phyloP scores from a whole-genome alignment of 2,329 filamentous ascomycete species.

The Aspergillus pseudoterreus region DNA sequence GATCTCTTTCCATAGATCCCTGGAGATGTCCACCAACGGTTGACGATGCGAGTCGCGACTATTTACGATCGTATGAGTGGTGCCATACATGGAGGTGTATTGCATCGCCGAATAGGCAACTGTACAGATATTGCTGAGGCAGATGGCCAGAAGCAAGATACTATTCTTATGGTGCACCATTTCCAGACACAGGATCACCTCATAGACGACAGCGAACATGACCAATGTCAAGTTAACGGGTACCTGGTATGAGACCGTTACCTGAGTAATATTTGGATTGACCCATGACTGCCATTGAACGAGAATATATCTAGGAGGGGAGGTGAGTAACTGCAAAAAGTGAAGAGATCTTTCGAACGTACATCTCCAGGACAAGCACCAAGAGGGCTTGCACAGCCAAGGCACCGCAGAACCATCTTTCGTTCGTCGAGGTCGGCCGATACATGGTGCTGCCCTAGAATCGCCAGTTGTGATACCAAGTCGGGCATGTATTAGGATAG shows the following conservation, averaged over 20 bases:
- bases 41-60: background rate
- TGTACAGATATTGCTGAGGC: constrained; percentile 11
- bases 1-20: constrained; percentile 11
- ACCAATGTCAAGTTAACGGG: background rate
- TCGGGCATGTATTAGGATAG: background rate
- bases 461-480: background rate
- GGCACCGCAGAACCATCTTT: background rate
- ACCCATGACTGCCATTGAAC: constrained; percentile 4
- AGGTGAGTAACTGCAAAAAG: background rate
- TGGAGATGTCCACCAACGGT: constrained; percentile 9
- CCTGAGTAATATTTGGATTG: background rate
- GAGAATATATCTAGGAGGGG: background rate
- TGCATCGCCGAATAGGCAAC: constrained; percentile 14
- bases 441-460: background rate
- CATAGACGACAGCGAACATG: constrained; percentile 7
- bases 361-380: background rate
- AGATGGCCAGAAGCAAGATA: constrained; percentile 16
- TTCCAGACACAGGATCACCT: constrained; percentile 11
- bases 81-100: constrained; percentile 5
- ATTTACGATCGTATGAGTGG: background rate
- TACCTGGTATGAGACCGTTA: background rate
- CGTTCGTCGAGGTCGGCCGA: background rate
- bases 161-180: constrained; percentile 18
- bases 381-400: background rate
- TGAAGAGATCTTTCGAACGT: background rate